Conservation (phyloP, 495 filamentous ascomycete species). For the Amorphotheca resinae region DNA sequence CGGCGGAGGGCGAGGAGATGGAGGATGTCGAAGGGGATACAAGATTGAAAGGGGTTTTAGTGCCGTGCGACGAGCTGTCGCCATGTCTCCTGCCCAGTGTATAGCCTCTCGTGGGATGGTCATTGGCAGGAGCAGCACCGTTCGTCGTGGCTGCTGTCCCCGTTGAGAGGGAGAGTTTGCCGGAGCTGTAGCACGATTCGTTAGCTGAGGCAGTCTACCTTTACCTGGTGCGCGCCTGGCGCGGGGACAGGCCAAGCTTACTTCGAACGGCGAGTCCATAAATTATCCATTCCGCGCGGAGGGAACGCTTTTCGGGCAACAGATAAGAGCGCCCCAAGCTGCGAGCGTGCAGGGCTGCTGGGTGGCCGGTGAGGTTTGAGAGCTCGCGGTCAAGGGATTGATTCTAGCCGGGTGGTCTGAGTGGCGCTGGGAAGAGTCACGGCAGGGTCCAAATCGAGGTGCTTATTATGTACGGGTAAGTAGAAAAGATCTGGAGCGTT, state of each 20-base stretch:
- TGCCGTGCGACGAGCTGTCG: conserved; percentile 60
- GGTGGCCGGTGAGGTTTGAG: conserved; percentile 21
- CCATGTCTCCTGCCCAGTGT: conserved; percentile 62
- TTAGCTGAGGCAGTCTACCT: neutral
- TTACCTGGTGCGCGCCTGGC: neutral
- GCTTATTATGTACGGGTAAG: conserved; percentile 1
- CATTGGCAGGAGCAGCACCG: conserved; percentile 44
- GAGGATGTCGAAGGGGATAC: conserved; percentile 56
- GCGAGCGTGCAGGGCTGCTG: conserved; percentile 20
- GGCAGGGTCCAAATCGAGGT: neutral
- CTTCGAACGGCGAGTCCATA: conserved; percentile 93
- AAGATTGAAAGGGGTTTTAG: conserved; percentile 76
- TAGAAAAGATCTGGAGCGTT: neutral
- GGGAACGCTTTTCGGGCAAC: conserved; percentile 16
- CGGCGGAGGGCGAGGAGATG: conserved; percentile 74
- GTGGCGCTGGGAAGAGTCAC: neutral
- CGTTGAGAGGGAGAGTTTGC: conserved; percentile 84
- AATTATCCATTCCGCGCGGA: conserved; percentile 48
- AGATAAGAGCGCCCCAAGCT: conserved; percentile 20
- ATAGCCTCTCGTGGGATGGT: conserved; percentile 50
- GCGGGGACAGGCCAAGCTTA: conserved; percentile 35
- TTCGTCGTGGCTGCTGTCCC: conserved; percentile 37
- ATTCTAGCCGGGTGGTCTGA: too few species aligned
- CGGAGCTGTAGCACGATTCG: conserved; percentile 39
- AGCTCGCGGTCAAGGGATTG: too few species aligned